Conservation (phyloP, 495 filamentous ascomycete genomes). For the Aspergillus haitiensis region DNA sequence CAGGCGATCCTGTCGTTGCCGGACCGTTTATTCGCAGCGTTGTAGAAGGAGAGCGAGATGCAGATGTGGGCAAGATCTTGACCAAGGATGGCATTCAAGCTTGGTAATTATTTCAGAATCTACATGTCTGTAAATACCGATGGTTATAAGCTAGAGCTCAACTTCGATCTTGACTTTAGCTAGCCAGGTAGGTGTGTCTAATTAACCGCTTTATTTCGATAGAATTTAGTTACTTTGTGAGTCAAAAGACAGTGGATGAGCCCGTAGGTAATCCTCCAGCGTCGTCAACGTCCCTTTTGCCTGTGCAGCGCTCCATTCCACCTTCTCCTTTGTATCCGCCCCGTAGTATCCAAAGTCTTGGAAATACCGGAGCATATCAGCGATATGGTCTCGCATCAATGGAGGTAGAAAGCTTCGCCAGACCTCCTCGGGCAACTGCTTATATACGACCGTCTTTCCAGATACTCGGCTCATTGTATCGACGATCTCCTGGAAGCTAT, state of each 20-base stretch:
- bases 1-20: conserved; percentile 42
- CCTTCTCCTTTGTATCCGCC: conserved; percentile 34
- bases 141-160: no score
- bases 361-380: conserved; percentile 36
- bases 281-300: conserved; percentile 42
- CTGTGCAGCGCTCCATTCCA: conserved; percentile 40
- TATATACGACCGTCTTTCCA: conserved; percentile 49
- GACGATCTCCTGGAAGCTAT: conserved; percentile 38
- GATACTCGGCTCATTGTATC: conserved; percentile 39
- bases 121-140: neutral
- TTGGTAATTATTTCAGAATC: neutral
- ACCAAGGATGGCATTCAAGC: neutral
- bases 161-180: no score
- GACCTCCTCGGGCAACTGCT: conserved; percentile 42
- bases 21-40: conserved; percentile 47
- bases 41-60: conserved; percentile 40
- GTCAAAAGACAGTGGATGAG: conserved; percentile 16
- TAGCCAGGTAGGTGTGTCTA: no score
- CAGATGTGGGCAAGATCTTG: neutral
- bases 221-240: neutral
- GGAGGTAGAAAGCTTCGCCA: conserved; percentile 32
- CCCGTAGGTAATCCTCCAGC: conserved; percentile 48
- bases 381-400: conserved; percentile 28
- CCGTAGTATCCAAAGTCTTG: conserved; percentile 53
- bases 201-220: no score